These are phyloP conservation scores for Flaveria ramosissima DNA, from an alignment of 129 eudicot species.

Conservation along the genomic window DNA sequence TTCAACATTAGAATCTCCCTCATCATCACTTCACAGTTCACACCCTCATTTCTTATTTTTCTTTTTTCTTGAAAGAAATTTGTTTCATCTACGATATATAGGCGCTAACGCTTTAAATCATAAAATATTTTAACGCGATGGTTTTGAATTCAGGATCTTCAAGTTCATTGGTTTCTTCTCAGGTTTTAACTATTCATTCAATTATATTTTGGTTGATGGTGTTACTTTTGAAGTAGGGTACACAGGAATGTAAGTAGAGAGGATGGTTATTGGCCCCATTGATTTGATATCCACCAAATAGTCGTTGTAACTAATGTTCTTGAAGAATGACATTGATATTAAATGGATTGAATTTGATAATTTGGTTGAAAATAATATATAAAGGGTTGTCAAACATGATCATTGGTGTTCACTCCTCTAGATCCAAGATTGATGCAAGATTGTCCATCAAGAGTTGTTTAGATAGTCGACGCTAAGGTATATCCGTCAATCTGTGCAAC, in stretches of 20 bases:
- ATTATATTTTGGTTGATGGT: conserved; percentile 22
- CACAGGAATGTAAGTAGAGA: conserved; percentile 33
- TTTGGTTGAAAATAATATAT: conserved; percentile 16
- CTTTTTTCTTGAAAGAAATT: background rate
- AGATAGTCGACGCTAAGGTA: background rate
- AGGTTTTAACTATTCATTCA: conserved; percentile 10
- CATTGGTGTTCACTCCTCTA: background rate
- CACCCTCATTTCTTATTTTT: background rate
- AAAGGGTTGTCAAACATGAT: conserved; percentile 35
- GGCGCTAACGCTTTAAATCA: background rate
- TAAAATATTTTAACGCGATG: background rate
- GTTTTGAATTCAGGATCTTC: background rate
- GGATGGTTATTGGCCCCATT: conserved; percentile 32
- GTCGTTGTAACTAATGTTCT: conserved; percentile 34
- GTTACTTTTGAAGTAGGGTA: conserved; percentile 34
- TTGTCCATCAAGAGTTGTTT: background rate
- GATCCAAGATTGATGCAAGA: conserved; percentile 1
- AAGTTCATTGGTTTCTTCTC: background rate
- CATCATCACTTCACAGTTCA: conserved; percentile 6
- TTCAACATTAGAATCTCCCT: conserved; percentile 24
- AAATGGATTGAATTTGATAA: conserved; percentile 22
- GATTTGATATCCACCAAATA: conserved; percentile 32
- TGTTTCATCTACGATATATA: background rate
- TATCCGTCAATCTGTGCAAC: background rate
- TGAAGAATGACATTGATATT: conserved; percentile 38